phyloP scores from a whole-genome alignment of 2,329 filamentous ascomycete species.

The Hymenoscyphus scutula region DNA sequence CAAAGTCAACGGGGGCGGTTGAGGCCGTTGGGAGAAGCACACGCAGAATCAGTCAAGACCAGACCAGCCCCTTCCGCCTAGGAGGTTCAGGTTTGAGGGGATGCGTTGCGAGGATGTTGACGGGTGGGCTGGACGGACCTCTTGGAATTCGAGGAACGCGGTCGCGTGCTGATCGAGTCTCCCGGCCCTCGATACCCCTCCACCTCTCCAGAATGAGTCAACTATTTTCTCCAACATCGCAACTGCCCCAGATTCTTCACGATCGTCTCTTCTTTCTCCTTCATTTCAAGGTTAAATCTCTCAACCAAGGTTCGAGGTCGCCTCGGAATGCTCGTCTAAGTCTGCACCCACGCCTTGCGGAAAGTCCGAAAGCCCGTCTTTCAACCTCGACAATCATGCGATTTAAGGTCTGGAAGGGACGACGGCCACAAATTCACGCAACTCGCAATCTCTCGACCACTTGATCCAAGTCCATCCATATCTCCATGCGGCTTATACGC shows the following conservation, averaged over 20 bases:
- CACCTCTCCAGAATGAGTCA: neutral
- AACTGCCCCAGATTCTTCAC: neutral
- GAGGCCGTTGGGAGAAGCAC: neutral
- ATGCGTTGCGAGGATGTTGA: constrained; percentile 2
- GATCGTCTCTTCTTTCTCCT: neutral
- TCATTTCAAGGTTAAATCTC: neutral
- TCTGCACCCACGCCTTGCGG: neutral
- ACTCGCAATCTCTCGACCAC: neutral
- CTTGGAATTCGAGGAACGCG: neutral
- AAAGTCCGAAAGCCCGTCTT: neutral
- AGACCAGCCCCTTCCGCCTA: neutral
- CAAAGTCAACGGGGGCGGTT: neutral
- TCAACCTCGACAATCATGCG: neutral
- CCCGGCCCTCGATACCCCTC: neutral
- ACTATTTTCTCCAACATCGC: neutral
- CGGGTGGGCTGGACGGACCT: neutral
- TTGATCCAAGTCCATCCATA: neutral
- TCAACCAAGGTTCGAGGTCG: neutral
- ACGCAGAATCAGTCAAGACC: neutral
- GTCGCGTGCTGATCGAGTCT: neutral
- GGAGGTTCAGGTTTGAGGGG: neutral
- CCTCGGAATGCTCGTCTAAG: neutral
- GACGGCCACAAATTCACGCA: neutral
- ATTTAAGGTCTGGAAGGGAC: neutral
- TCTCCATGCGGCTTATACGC: neutral